These are phyloP conservation scores for Dendrobium chrysotoxum DNA, from an alignment of 106 monocot species.

Conservation along the genomic window DNA sequence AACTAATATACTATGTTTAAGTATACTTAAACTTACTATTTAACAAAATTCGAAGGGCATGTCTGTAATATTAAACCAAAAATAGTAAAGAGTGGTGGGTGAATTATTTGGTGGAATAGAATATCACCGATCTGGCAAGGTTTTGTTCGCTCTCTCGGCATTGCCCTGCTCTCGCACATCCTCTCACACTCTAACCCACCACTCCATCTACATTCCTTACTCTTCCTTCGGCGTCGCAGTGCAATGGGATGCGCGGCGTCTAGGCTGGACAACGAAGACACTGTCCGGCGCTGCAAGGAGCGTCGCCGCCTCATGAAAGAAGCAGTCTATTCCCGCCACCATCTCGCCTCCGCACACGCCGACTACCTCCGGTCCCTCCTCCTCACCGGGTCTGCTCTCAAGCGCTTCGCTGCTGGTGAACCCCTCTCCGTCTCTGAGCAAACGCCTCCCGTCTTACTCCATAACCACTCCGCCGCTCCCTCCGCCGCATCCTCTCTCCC, in stretches of 20 bases:
- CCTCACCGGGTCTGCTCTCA: constrained; percentile 60
- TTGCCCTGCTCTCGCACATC: background rate
- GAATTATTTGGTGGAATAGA: background rate
- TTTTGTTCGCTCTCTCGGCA: background rate
- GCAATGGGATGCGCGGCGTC: constrained; percentile 89
- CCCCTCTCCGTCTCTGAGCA: constrained; percentile 68
- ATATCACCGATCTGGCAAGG: background rate
- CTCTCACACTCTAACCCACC: background rate
- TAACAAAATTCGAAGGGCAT: background rate
- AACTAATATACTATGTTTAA: too few species aligned
- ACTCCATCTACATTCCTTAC: background rate
- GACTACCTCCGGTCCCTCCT: constrained; percentile 87
- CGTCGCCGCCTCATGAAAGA: constrained; percentile 82
- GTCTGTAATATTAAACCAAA: background rate
- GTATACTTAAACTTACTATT: too few species aligned
- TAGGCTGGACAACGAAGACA: constrained; percentile 80
- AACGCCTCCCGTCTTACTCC: constrained; percentile 62
- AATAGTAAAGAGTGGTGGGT: background rate
- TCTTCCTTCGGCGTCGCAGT: background rate
- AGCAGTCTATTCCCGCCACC: constrained; percentile 70
- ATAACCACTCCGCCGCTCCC: background rate
- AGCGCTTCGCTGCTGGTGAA: constrained; percentile 60
- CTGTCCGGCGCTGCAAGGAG: constrained; percentile 91
- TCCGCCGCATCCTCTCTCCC: constrained; percentile 9
- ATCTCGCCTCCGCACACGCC: constrained; percentile 78